A percentile compares a stretch with the other conserved stretches of the same genome.
These are phyloP conservation scores for Nakazawaea wyomingensis DNA, from an alignment of 805 yeast genomes.

Conservation along the genomic window DNA sequence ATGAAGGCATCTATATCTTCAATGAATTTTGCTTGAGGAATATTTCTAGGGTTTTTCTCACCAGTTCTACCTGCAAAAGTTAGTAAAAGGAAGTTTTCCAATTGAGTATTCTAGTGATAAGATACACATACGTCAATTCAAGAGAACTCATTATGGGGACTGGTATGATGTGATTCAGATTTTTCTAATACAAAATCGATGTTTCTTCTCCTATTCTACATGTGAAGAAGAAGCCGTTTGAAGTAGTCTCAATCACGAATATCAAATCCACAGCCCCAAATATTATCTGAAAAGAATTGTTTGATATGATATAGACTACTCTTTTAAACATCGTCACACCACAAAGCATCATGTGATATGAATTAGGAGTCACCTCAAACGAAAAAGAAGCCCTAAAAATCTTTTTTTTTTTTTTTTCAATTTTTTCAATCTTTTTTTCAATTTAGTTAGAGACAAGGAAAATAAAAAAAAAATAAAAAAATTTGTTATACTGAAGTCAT, in stretches of 20 bases:
- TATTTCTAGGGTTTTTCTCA: constrained; percentile 83
- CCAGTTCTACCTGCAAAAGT: constrained; percentile 36
- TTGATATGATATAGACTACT: too few relatives aligned
- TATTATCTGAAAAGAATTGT: too few relatives aligned
- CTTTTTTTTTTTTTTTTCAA: background rate
- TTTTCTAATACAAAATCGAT: too few relatives aligned
- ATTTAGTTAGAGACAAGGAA: background rate
- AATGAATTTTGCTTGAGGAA: constrained; percentile 93
- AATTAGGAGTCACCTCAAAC: background rate
- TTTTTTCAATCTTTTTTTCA: background rate
- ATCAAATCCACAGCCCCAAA: too few relatives aligned
- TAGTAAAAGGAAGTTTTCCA: background rate
- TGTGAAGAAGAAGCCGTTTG: too few relatives aligned
- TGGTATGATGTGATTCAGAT: too few relatives aligned
- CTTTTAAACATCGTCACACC: too few relatives aligned
- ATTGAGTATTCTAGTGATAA: background rate
- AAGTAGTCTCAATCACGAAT: background rate
- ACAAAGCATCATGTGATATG: background rate
- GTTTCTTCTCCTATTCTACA: too few relatives aligned
- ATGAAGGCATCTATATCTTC: constrained; percentile 75
- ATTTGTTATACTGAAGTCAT: background rate
- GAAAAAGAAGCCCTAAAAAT: background rate
- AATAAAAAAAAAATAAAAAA: background rate
- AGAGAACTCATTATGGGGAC: constrained; percentile 10
- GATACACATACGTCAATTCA: constrained; percentile 10